These are phyloP conservation scores for Yamadazyma songkhlaensis DNA, from an alignment of 1,139 yeast species.

Conservation along the genomic window DNA sequence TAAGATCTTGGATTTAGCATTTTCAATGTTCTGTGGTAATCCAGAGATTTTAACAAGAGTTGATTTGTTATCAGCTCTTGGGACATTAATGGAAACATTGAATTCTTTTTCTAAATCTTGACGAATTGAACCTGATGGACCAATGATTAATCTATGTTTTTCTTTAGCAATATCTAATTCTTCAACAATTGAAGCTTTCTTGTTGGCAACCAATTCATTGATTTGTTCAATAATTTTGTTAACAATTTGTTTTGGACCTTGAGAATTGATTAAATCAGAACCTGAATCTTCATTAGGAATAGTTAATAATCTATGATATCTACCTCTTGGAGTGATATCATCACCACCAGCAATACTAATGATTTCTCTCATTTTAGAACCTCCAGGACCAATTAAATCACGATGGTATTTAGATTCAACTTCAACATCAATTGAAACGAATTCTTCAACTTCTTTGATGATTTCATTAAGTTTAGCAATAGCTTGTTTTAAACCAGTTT, in stretches of 20 bases:
- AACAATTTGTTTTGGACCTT: conserved; percentile 78
- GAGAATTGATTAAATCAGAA: conserved; percentile 58
- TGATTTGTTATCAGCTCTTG: conserved; percentile 54
- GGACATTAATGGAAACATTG: conserved; percentile 64
- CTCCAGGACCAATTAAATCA: conserved; percentile 78
- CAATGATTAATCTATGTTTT: conserved; percentile 76
- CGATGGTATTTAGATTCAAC: conserved; percentile 82
- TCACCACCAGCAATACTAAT: conserved; percentile 76
- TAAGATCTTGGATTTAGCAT: conserved; percentile 49
- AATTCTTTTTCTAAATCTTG: conserved; percentile 70
- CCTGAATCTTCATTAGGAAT: conserved; percentile 74
- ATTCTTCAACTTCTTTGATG: conserved; percentile 66
- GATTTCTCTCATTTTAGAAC: conserved; percentile 72
- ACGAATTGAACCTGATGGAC: conserved; percentile 77
- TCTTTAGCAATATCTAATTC: conserved; percentile 65
- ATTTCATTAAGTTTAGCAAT: conserved; percentile 58
- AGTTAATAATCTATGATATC: conserved; percentile 58
- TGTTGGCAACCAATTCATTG: conserved; percentile 59
- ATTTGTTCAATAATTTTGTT: conserved; percentile 65
- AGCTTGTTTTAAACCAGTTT: conserved; percentile 76
- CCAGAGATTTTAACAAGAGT: conserved; percentile 51
- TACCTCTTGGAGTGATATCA: conserved; percentile 42
- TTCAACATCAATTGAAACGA: conserved; percentile 55
- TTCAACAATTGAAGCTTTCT: conserved; percentile 60
- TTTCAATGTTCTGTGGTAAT: conserved; percentile 57